These are phyloP conservation scores for Stagonosporopsis cucurbitacearum DNA, from an alignment of 2,329 filamentous ascomycete species.

Conservation along the genomic window DNA sequence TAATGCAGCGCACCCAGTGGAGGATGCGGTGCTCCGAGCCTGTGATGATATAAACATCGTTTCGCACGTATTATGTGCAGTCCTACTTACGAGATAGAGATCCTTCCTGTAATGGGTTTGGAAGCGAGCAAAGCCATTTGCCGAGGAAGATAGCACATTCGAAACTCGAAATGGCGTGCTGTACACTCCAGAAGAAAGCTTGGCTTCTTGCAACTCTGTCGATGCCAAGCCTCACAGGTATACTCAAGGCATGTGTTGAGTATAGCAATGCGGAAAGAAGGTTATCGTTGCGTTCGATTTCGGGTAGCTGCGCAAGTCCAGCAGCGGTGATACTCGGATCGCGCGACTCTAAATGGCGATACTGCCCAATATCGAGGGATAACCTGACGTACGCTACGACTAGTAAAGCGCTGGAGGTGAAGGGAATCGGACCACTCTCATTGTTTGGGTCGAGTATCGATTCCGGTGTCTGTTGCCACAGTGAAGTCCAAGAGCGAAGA, in stretches of 20 bases:
- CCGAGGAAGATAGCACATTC: slow-evolving; percentile 63
- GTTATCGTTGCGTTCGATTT: slow-evolving; percentile 57
- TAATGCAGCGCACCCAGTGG: slow-evolving; percentile 56
- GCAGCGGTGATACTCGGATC: slow-evolving; percentile 52
- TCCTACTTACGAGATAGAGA: slow-evolving; percentile 26
- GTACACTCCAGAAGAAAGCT: slow-evolving; percentile 63
- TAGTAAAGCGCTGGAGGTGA: slow-evolving; percentile 56
- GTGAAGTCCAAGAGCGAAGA: slow-evolving; percentile 44
- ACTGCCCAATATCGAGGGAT: slow-evolving; percentile 55
- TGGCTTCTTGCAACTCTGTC: slow-evolving; percentile 63
- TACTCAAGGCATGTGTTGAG: slow-evolving; percentile 62
- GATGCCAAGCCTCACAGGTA: slow-evolving; percentile 62
- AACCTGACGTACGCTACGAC: slow-evolving; percentile 57
- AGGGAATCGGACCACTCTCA: slow-evolving; percentile 45
- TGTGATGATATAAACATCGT: not conserved
- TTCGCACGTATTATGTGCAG: too few relatives aligned
- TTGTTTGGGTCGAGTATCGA: slow-evolving; percentile 47
- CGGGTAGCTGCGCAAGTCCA: slow-evolving; percentile 48
- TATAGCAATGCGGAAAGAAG: slow-evolving; percentile 60
- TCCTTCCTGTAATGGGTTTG: slow-evolving; percentile 21
- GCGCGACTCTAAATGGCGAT: slow-evolving; percentile 53
- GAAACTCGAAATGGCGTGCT: slow-evolving; percentile 62
- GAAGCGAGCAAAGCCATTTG: slow-evolving; percentile 55
- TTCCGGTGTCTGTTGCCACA: slow-evolving; percentile 46
- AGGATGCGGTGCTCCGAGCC: slow-evolving; percentile 54